Base-by-base conservation (phyloP, 768 basidiomycete genomes). In the Hysterangium stoloniferum region DNA sequence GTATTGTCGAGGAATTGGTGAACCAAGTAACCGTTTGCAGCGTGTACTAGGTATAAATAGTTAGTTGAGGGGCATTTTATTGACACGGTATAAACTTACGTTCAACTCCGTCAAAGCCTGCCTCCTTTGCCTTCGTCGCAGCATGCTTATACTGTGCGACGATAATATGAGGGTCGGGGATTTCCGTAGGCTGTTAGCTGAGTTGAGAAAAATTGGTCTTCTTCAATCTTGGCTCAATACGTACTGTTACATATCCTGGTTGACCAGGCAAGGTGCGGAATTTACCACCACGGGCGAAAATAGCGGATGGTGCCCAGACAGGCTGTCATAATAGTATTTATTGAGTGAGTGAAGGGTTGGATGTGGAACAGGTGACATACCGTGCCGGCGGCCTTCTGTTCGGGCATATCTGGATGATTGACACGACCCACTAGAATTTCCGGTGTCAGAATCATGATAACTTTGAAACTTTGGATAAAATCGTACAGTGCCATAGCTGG, bases 91-190 rank as follows among this genome's bases (percentile, higher is more conserved):
- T n/a, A n/a, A n/a, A 57, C 68, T 45, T 58, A 72, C 72, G 52
- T 62, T 78, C 76, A 24, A 78, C 70, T 4, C 76, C 77, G 55
- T 80, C 78, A 56, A 77, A 78, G 4, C 77, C 78, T 15, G 75
- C 74, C 46, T 66, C 64, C 37, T 73, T 73, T 1, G 76, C 75
- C 37, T 73, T 72, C 27, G 66, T 48, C 1, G 75, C 76, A 1
- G 75, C 73, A 47, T 17, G 34, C 12, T 17, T 12, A 35, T 35
- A 12, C 34, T 12, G 34, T 35, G 12, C 34, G 17, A 17, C 34
- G 12, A 35, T 12, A 12, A 35, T 35, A 35, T 59, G 17, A 35
- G 34, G 54, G n/a, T 67, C 66, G 32, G 58, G 68, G 68, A 45
- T 52, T 15, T 25, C 28, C 42, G 41, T 33, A 46, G 11, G 12